A percentile compares a stretch with the other conserved stretches of the same genome.
These are phyloP conservation scores for Penstemon davidsonii DNA, from an alignment of 257 asterid species.

Conservation along the genomic window DNA sequence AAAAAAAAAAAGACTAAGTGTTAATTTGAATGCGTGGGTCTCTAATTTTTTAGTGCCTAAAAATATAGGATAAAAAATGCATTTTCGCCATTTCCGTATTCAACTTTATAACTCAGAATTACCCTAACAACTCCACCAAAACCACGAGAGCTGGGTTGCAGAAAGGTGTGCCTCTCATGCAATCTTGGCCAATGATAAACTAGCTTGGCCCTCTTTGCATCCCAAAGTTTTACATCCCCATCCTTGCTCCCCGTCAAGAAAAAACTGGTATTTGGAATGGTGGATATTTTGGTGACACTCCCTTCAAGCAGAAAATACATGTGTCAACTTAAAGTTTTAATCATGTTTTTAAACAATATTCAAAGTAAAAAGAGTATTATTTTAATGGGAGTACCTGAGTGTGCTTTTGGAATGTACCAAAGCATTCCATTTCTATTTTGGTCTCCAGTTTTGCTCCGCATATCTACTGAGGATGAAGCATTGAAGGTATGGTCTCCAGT, in stretches of 20 bases:
- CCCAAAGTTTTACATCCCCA: constrained; percentile 99
- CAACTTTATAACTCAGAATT: constrained; percentile 25
- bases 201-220: constrained; percentile 80
- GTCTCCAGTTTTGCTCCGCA: constrained; percentile 80
- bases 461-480: constrained; percentile 59
- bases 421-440: constrained; percentile 99
- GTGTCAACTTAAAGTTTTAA: constrained; percentile 31
- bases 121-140: constrained; percentile 93
- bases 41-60: no score
- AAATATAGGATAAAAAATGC: neutral
- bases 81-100: neutral
- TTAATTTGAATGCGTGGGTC: no score
- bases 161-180: constrained; percentile 91
- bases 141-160: constrained; percentile 88
- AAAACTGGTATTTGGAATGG: constrained; percentile 87
- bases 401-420: constrained; percentile 99
- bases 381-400: constrained; percentile 58
- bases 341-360: constrained; percentile 15
- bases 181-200: constrained; percentile 94
- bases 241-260: constrained; percentile 99
- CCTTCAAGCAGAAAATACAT: constrained; percentile 46
- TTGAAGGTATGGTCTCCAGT: constrained; percentile 54
- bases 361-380: neutral
- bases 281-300: constrained; percentile 80
- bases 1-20: no score